phyloP scores from a whole-genome alignment of 148 eudicot genomes.

The Vaccinium corymbosum region DNA sequence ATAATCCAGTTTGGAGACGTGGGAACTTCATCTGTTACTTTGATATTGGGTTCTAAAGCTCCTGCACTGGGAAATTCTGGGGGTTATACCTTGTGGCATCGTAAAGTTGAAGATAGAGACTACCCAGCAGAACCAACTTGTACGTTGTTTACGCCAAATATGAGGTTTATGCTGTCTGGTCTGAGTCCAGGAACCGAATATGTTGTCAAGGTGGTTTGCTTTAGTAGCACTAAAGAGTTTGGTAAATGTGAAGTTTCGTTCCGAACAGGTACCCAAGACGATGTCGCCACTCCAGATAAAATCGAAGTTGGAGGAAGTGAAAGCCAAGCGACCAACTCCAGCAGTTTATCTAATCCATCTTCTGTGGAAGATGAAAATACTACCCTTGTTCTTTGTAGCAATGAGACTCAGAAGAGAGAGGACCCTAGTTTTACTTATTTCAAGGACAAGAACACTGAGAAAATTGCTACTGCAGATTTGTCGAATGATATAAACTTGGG shows the following conservation, averaged over 20 bases:
- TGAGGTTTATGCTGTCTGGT: conserved; percentile 46
- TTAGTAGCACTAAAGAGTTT: conserved; percentile 32
- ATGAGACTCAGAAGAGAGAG: conserved; percentile 31
- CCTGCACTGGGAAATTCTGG: conserved; percentile 22
- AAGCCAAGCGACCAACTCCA: conserved; percentile 69
- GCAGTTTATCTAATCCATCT: conserved; percentile 86
- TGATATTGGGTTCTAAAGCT: conserved; percentile 41
- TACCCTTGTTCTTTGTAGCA: conserved; percentile 33
- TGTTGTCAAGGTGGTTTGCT: conserved; percentile 49
- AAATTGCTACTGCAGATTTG: conserved; percentile 16
- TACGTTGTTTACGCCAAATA: conserved; percentile 43
- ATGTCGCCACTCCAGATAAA: conserved; percentile 14
- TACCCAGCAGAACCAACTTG: conserved; percentile 54
- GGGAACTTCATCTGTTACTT: conserved; percentile 42
- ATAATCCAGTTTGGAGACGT: conserved; percentile 52
- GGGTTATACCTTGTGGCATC: conserved; percentile 64
- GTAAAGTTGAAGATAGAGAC: conserved; percentile 47
- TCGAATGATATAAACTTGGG: conserved; percentile 17
- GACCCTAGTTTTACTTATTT: conserved; percentile 27
- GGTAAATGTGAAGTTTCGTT: conserved; percentile 42
- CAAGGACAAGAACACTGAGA: conserved; percentile 23
- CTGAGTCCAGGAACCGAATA: conserved; percentile 62
- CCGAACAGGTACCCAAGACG: conserved; percentile 30
- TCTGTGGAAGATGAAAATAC: conserved; percentile 87
- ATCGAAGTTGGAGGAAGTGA: conserved; percentile 47